These are phyloP conservation scores for Arthrobotrys pseudoclavata DNA, from an alignment of 2,329 filamentous ascomycete species.

Conservation along the genomic window DNA sequence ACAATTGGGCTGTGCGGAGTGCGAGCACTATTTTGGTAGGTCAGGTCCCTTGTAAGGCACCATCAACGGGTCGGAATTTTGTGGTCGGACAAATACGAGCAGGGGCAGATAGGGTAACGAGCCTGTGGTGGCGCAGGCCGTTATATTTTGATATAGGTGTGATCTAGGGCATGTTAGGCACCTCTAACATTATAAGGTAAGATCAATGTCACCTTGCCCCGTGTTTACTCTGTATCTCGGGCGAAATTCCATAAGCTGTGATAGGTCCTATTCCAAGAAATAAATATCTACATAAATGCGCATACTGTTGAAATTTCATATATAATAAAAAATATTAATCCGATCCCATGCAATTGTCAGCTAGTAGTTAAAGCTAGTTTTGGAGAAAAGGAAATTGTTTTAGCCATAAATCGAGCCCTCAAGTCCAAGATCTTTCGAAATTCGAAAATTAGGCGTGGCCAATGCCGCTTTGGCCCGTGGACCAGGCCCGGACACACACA, in stretches of 20 bases:
- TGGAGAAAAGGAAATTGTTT: no score
- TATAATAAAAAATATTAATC: no score
- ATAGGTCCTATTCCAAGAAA: neutral
- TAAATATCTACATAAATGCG: no score
- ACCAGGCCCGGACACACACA: no score
- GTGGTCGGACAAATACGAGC: neutral
- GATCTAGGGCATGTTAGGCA: neutral
- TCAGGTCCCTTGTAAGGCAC: slow-evolving; percentile 5
- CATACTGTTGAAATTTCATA: no score
- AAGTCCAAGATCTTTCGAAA: no score
- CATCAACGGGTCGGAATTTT: neutral
- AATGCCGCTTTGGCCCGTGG: no score
- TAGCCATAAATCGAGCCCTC: no score
- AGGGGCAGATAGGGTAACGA: neutral
- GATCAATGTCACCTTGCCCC: neutral
- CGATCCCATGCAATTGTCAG: no score
- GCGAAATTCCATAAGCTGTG: neutral
- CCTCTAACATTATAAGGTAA: neutral
- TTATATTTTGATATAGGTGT: neutral
- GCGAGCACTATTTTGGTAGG: slow-evolving; percentile 15
- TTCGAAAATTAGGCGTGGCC: no score
- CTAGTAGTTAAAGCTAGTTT: no score
- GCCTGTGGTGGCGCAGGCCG: neutral
- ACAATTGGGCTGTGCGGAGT: neutral
- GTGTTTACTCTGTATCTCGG: neutral